Conservation (phyloP, 148 eudicot species). For the Chenopodium album region DNA sequence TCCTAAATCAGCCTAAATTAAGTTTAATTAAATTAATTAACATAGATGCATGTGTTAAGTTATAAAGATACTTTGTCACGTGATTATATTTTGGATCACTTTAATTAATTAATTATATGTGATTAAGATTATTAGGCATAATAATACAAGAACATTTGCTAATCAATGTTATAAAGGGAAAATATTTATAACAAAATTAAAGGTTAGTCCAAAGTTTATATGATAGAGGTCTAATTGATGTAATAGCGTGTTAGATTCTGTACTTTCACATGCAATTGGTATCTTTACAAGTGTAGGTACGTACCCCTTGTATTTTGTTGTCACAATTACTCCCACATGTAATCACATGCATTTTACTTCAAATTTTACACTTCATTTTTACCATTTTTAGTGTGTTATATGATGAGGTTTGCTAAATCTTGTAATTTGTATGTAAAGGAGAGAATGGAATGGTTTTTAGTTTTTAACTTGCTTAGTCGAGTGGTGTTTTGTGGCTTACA, state of each 20-base stretch:
- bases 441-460: background rate
- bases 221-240: constrained; percentile 10
- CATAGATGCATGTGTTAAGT: constrained; percentile 12
- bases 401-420: background rate
- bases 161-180: constrained; percentile 15
- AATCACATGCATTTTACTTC: constrained; percentile 25
- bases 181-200: background rate
- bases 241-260: constrained; percentile 18
- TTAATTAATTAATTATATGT: background rate
- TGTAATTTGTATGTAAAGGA: background rate
- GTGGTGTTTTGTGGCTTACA: background rate
- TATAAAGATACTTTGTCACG: constrained; percentile 25
- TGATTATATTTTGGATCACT: constrained; percentile 19
- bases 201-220: background rate
- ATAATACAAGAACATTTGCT: background rate
- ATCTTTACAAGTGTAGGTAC: constrained; percentile 34
- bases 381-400: background rate
- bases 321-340: constrained; percentile 38
- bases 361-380: constrained; percentile 9
- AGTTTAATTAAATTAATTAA: background rate
- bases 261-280: constrained; percentile 27
- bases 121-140: background rate
- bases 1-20: constrained; percentile 17
- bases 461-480: too few relatives aligned
- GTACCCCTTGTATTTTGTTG: constrained; percentile 15